Evolutionary conservation across 2,329 filamentous ascomycete genomes (phyloP).

Genomic region (Aspergillus felis): DNA sequence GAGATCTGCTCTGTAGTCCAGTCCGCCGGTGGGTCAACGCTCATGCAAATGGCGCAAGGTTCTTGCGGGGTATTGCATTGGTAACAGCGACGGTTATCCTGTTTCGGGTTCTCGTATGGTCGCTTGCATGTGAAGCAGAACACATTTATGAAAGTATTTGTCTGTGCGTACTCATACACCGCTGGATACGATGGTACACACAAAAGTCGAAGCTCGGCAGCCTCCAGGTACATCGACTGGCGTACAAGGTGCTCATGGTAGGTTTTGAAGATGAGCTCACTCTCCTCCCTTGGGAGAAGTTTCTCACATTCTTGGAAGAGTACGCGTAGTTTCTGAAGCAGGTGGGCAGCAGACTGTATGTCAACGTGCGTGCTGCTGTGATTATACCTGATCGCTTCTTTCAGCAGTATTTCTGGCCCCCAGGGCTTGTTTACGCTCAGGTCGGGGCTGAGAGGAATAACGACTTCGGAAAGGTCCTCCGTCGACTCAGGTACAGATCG

Average conservation of each 20-base stretch:
- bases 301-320: slow-evolving; percentile 36
- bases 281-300: slow-evolving; percentile 43
- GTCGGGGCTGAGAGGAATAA: slow-evolving; percentile 31
- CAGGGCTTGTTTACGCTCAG: slow-evolving; percentile 34
- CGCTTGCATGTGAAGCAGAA: slow-evolving; percentile 56
- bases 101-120: slow-evolving; percentile 49
- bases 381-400: slow-evolving; percentile 39
- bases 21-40: slow-evolving; percentile 37
- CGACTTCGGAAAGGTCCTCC: slow-evolving; percentile 20
- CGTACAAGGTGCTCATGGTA: slow-evolving; percentile 55
- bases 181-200: slow-evolving; percentile 53
- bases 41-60: slow-evolving; percentile 41
- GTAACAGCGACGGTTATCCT: slow-evolving; percentile 49
- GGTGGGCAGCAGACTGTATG: slow-evolving; percentile 39
- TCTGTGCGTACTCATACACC: slow-evolving; percentile 55
- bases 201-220: slow-evolving; percentile 54
- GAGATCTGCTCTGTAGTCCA: slow-evolving; percentile 30
- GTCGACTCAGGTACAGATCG: slow-evolving; percentile 9
- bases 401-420: slow-evolving; percentile 36
- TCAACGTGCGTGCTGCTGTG: slow-evolving; percentile 36
- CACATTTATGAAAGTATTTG: slow-evolving; percentile 52
- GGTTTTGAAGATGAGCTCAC: slow-evolving; percentile 52
- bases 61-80: slow-evolving; percentile 43
- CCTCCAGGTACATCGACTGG: slow-evolving; percentile 44
- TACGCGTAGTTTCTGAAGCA: slow-evolving; percentile 38